Conservation (phyloP, 148 eudicot species). For the Oxyria digyna region DNA sequence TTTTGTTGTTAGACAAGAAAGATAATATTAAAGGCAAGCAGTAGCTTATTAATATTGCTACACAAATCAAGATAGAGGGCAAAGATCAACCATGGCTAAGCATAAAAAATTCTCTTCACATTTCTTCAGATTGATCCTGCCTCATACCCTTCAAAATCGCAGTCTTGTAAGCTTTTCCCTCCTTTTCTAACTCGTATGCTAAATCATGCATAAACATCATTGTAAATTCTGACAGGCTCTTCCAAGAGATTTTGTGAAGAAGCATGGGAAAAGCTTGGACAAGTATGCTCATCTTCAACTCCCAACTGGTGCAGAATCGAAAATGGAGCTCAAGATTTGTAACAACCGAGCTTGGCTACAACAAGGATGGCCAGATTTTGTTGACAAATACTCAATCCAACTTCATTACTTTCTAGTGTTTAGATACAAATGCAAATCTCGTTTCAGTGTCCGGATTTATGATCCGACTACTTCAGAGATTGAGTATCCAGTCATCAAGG, state of each 20-base stretch:
- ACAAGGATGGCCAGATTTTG: conserved; percentile 26
- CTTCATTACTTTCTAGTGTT: conserved; percentile 13
- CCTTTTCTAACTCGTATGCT: neutral
- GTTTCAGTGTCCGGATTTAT: conserved; percentile 15
- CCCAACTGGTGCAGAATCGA: conserved; percentile 14
- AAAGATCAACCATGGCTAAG: no score
- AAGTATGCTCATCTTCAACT: conserved; percentile 5
- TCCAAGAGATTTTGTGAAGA: conserved; percentile 15
- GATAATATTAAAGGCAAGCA: no score
- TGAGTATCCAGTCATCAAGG: conserved; percentile 11
- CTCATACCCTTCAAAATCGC: neutral
- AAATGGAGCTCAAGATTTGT: conserved; percentile 8
- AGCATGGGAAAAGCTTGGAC: conserved; percentile 11
- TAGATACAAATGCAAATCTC: conserved; percentile 15
- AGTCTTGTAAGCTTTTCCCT: neutral
- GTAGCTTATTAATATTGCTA: no score
- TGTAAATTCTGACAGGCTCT: conserved; percentile 11
- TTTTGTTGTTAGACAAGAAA: no score
- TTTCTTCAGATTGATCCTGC: neutral
- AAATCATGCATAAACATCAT: no score
- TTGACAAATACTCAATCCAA: conserved; percentile 14
- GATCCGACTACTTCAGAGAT: conserved; percentile 19
- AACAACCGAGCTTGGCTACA: conserved; percentile 15
- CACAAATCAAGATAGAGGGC: no score
- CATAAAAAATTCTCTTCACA: neutral